These are phyloP conservation scores for Boletus speciosus DNA, from an alignment of 768 basidiomycete species.

Conservation along the genomic window DNA sequence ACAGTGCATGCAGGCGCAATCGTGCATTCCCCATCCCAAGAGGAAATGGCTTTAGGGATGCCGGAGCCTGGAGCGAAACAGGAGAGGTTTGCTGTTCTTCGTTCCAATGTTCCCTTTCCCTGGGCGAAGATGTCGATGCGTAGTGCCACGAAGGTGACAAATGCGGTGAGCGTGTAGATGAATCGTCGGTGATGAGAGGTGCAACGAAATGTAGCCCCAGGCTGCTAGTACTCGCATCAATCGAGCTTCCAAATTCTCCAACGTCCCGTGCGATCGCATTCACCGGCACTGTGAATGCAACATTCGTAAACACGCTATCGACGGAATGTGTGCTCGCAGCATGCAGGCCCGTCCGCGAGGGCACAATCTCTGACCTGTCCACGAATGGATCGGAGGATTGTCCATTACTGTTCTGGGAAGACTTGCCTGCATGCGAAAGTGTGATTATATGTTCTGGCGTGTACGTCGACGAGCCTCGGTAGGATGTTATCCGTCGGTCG, in stretches of 20 bases:
- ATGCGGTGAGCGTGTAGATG: not conserved
- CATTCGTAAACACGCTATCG: constrained; percentile 9
- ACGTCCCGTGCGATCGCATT: not conserved
- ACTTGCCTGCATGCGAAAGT: constrained; percentile 5
- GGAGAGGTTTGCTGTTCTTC: not conserved
- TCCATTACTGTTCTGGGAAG: constrained; percentile 6
- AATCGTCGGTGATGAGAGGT: constrained; percentile 4
- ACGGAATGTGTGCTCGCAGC: constrained; percentile 1
- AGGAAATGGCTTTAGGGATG: constrained; percentile 1
- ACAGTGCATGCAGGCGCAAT: constrained; percentile 13
- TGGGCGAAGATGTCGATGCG: not conserved
- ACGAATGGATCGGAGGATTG: constrained; percentile 18
- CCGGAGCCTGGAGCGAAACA: not conserved
- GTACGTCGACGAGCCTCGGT: not conserved
- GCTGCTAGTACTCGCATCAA: constrained; percentile 15
- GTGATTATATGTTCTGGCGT: not conserved
- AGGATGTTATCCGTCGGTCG: not conserved
- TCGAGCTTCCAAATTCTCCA: not conserved
- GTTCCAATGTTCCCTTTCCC: not conserved
- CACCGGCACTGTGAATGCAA: not conserved
- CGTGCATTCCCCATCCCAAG: constrained; percentile 8
- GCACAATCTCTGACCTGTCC: constrained; percentile 3
- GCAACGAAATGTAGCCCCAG: constrained; percentile 16
- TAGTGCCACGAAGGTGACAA: constrained; percentile 22
- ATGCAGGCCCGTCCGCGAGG: constrained; percentile 10